Percentiles rank a stretch among this genome's conserved stretches.
Evolutionary conservation across 2,329 filamentous ascomycete species (phyloP).

Genomic region (Ascochyta clinopodiicola): DNA sequence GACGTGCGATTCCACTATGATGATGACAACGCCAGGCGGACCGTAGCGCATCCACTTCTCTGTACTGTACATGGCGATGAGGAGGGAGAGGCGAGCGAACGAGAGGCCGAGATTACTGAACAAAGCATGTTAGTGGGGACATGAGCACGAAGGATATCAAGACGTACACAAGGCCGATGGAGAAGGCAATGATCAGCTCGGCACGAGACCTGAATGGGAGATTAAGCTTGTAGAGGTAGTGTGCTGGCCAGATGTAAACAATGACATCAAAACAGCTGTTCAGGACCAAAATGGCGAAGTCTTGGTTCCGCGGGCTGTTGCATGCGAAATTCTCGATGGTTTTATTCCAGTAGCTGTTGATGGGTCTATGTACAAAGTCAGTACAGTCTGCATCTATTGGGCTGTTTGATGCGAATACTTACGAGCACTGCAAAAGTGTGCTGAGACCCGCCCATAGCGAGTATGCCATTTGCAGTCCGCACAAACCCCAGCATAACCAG

Average conservation of each 20-base stretch:
- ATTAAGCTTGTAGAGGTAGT: slow-evolving; percentile 28
- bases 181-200: slow-evolving; percentile 21
- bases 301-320: slow-evolving; percentile 16
- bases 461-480: slow-evolving; percentile 10
- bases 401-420: background rate
- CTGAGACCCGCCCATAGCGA: slow-evolving; percentile 7
- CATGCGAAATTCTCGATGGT: slow-evolving; percentile 11
- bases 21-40: slow-evolving; percentile 14
- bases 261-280: slow-evolving; percentile 26
- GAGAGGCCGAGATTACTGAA: slow-evolving; percentile 14
- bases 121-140: background rate
- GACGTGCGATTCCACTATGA: slow-evolving; percentile 16
- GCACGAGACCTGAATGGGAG: slow-evolving; percentile 18
- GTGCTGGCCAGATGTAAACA: slow-evolving; percentile 25
- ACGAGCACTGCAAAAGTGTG: slow-evolving; percentile 13
- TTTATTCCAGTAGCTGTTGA: slow-evolving; percentile 17
- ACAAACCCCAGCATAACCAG: slow-evolving; percentile 19
- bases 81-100: slow-evolving; percentile 14
- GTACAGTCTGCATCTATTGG: background rate
- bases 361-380: slow-evolving; percentile 2
- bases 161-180: slow-evolving; percentile 20
- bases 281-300: slow-evolving; percentile 18
- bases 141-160: background rate
- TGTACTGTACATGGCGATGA: slow-evolving; percentile 18
- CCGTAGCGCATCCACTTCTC: slow-evolving; percentile 16